Evolutionary conservation across 371 early-diverging fungal species (phyloP).

Genomic region (Syncephalastrum sp.): DNA sequence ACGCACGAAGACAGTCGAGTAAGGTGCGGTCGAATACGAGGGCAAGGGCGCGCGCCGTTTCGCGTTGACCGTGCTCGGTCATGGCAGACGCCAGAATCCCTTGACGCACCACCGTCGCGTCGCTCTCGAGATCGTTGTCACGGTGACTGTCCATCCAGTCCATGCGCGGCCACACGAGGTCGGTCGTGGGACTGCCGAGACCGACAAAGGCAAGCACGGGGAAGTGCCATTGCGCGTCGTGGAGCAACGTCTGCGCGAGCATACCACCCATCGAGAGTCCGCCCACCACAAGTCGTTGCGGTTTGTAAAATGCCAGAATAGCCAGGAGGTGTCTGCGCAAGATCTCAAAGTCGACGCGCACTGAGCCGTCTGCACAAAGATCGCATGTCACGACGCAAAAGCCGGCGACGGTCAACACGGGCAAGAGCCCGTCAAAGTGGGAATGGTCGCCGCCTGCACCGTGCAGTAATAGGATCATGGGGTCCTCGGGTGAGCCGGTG

Average conservation of each 20-base stretch:
- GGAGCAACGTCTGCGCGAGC: constrained; percentile 21
- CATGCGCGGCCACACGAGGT: constrained; percentile 17
- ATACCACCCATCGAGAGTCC: constrained; percentile 48
- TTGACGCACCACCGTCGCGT: constrained; percentile 12
- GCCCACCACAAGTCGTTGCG: constrained; percentile 18
- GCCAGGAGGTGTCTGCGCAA: too few species aligned
- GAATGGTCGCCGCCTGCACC: constrained; percentile 40
- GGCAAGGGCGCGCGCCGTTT: constrained; percentile 20
- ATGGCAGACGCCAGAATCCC: constrained; percentile 21
- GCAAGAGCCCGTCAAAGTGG: constrained; percentile 22
- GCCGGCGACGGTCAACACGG: constrained; percentile 16
- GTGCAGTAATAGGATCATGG: constrained; percentile 27
- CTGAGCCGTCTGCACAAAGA: constrained; percentile 3
- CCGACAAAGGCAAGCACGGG: constrained; percentile 19
- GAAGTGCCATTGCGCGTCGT: constrained; percentile 1
- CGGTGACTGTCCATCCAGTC: constrained; percentile 33
- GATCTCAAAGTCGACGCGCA: too few species aligned
- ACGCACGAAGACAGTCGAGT: constrained; percentile 19
- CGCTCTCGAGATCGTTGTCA: neutral
- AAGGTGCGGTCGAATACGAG: constrained; percentile 16
- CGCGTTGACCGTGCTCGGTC: constrained; percentile 7
- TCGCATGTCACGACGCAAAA: constrained; percentile 32
- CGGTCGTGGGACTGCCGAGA: constrained; percentile 26
- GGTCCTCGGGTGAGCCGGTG: neutral
- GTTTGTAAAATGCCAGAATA: too few species aligned